phyloP scores from a whole-genome alignment of 176 grass and related monocot genomes.

The Raddia distichophylla region DNA sequence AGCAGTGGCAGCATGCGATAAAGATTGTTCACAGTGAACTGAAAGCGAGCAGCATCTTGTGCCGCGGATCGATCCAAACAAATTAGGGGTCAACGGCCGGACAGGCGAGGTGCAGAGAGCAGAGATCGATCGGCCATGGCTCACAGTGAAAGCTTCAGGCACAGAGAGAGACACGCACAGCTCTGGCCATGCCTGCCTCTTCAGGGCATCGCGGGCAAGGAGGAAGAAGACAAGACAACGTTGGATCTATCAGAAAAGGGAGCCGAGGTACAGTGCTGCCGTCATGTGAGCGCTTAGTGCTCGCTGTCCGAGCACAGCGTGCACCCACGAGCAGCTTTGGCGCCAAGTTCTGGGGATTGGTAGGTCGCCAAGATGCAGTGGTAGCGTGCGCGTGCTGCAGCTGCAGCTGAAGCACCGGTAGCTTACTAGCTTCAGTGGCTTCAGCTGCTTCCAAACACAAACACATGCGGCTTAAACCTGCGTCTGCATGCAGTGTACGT shows the following conservation, averaged over 20 bases:
- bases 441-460: too few relatives aligned
- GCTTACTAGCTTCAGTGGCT: too few relatives aligned
- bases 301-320: background rate
- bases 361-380: background rate
- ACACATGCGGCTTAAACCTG: too few relatives aligned
- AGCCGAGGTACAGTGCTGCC: background rate
- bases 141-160: constrained; percentile 21
- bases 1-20: background rate
- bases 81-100: background rate
- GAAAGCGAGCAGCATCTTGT: background rate
- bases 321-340: background rate
- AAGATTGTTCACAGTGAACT: background rate
- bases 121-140: background rate
- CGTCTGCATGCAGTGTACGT: too few relatives aligned
- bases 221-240: constrained; percentile 26
- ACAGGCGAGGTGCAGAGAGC: background rate
- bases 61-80: constrained; percentile 14
- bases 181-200: background rate
- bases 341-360: background rate
- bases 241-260: constrained; percentile 22
- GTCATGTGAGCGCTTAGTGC: constrained; percentile 5
- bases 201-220: constrained; percentile 4
- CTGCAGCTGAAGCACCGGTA: too few relatives aligned
- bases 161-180: background rate
- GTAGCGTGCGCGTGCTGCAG: background rate